Conservation (phyloP, 768 basidiomycete species). For the Pisolithus marmoratus region DNA sequence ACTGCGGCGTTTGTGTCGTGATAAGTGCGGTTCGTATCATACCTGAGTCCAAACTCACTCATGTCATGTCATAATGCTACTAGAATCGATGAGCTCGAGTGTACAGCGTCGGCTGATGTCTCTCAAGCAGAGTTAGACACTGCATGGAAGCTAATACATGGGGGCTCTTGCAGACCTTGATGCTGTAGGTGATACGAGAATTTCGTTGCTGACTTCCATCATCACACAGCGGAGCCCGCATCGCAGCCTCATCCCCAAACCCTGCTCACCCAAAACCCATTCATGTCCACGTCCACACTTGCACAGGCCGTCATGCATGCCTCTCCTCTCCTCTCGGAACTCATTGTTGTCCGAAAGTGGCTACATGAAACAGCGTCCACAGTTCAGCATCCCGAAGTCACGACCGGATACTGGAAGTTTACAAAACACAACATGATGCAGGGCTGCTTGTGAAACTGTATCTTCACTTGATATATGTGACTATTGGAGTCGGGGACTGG, state of each 20-base stretch:
- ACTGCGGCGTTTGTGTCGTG: constrained; percentile 43
- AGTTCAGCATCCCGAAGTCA: constrained; percentile 62
- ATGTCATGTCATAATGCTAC: not conserved
- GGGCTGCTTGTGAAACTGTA: too few species aligned
- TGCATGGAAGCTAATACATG: constrained; percentile 77
- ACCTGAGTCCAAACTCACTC: not conserved
- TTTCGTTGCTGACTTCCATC: not conserved
- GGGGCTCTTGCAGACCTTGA: constrained; percentile 70
- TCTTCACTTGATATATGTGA: too few species aligned
- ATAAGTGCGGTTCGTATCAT: constrained; percentile 41
- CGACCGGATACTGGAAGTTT: constrained; percentile 79
- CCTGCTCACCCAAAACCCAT: constrained; percentile 68
- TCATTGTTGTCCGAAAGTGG: constrained; percentile 85
- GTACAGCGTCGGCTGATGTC: constrained; percentile 26
- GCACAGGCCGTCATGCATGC: constrained; percentile 67
- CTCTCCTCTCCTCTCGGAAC: constrained; percentile 65
- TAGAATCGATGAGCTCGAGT: constrained; percentile 54
- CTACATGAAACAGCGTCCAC: constrained; percentile 68
- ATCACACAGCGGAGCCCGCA: constrained; percentile 42
- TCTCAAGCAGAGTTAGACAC: constrained; percentile 53
- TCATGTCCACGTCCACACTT: constrained; percentile 71
- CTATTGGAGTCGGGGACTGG: too few species aligned
- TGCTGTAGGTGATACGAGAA: constrained; percentile 48
- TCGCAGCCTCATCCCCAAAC: constrained; percentile 43
- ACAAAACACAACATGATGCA: constrained; percentile 75